phyloP scores from a whole-genome alignment of 805 yeast genomes.

The Suhomyces tanzawaensis region DNA sequence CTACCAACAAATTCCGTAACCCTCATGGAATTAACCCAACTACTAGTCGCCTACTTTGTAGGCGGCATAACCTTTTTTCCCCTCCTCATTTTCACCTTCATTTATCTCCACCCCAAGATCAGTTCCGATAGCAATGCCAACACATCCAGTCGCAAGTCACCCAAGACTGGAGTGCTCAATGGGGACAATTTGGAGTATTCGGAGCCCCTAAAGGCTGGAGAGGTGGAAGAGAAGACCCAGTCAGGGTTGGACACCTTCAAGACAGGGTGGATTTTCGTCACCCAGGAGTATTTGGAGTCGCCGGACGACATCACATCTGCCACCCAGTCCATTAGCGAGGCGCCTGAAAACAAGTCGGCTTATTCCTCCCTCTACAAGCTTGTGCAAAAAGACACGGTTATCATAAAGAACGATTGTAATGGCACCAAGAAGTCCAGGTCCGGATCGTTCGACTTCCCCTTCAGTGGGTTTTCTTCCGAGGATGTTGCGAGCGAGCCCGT shows the following conservation, averaged over 20 bases:
- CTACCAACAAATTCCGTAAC: too few relatives aligned
- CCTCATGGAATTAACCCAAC: too few relatives aligned
- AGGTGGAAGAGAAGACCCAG: conserved; percentile 56
- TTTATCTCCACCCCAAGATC: conserved; percentile 41
- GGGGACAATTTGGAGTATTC: conserved; percentile 23
- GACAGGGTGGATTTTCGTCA: conserved; percentile 83
- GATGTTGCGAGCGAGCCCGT: background rate
- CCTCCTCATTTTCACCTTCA: conserved; percentile 37
- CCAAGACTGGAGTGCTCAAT: conserved; percentile 6
- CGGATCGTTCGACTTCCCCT: conserved; percentile 9
- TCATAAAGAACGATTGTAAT: conserved; percentile 3
- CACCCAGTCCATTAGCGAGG: conserved; percentile 43
- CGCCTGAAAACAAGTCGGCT: conserved; percentile 49
- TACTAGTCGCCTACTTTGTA: conserved; percentile 48
- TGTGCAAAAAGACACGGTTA: conserved; percentile 36
- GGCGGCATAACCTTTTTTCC: conserved; percentile 88
- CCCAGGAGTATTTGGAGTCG: conserved; percentile 60
- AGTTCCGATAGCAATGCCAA: conserved; percentile 15
- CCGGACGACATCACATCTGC: conserved; percentile 46
- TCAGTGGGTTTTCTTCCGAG: background rate
- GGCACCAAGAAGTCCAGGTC: conserved; percentile 7
- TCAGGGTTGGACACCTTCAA: conserved; percentile 62
- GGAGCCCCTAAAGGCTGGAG: conserved; percentile 54
- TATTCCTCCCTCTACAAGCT: conserved; percentile 60
- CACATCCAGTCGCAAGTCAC: conserved; percentile 2